phyloP scores from a whole-genome alignment of 306 rosid species.

The Trichosanthes cucumerina region DNA sequence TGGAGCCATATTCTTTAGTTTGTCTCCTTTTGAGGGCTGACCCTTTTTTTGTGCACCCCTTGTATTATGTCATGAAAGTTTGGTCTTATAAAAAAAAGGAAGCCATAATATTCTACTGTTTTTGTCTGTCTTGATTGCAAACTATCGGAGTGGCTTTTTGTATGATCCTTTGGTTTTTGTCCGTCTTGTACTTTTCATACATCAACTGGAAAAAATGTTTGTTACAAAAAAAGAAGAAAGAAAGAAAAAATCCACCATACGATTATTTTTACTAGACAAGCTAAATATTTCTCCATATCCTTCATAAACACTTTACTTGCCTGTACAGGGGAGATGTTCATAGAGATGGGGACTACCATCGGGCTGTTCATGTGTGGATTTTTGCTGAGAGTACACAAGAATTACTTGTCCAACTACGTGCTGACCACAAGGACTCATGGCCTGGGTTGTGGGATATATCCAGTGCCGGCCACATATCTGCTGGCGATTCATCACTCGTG shows the following conservation, averaged over 20 bases:
- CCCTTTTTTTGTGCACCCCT: neutral
- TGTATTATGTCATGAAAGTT: neutral
- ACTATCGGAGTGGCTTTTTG: neutral
- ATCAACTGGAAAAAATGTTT: neutral
- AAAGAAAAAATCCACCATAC: neutral
- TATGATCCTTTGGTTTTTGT: neutral
- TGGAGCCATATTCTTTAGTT: neutral
- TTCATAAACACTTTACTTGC: neutral
- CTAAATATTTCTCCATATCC: neutral
- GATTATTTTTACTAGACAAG: neutral
- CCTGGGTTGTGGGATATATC: conserved; percentile 89
- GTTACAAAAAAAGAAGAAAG: neutral
- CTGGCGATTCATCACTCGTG: conserved; percentile 65
- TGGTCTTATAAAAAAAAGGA: neutral
- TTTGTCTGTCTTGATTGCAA: neutral
- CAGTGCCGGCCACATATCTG: conserved; percentile 82
- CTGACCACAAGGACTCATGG: conserved; percentile 82
- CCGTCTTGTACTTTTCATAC: neutral
- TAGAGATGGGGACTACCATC: conserved; percentile 91
- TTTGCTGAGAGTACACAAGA: conserved; percentile 70
- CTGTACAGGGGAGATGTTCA: conserved; percentile 51
- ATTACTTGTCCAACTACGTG: conserved; percentile 68
- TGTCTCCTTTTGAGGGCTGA: neutral
- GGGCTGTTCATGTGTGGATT: conserved; percentile 91
- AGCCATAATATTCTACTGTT: neutral